Base-by-base conservation (phyloP, 768 basidiomycete species). In the Russula sp. region DNA sequence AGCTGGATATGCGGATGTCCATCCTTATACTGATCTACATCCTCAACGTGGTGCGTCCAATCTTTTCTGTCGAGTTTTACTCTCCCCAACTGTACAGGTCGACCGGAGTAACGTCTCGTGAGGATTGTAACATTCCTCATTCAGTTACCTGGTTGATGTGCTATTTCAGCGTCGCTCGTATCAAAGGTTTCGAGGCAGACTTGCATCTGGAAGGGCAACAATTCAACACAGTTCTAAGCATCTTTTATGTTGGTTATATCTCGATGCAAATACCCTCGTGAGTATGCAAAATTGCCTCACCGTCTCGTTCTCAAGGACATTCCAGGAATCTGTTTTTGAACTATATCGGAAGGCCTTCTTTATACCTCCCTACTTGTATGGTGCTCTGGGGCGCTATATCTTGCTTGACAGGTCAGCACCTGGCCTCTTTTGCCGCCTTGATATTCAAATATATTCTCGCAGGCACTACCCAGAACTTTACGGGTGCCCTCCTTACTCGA, bases 231-330 rank as follows among this genome's bases (percentile, higher is more conserved):
- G 73, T 90, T 16, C 73, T 91, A 47, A 85, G 85, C 47, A 82
- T 87, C 56, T 77, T 88, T 53, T 88, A 87, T 66, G 77, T 86
- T 37, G 87, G 87, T 16, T 90, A 90, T 70, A 87, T 87, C 61
- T 73, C 88, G 44, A 89, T 89, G 88, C 89, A 91, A 71, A 80
- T 91, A 58, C 88, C 88, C 39, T 87, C 85, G 84, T 86, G 68
- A 70, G 85, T 32, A 22, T 74, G 4, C 50, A 37, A 58, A 13
- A 63, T 22, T 44, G 32, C 20, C 35, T 1, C 13, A n/a, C 54
- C 27, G 11, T 18, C 20, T 13, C 20, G 44, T 52, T 6, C 51
- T 55, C 18, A 34, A 35, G 8, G 53, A 18, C 16, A 8, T 18
- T 50, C 27, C 67, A 91, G 88, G 18, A 89, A 89, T 66, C 85